Conservation (phyloP, 2,329 filamentous ascomycete genomes). For the Xylaria sp. region DNA sequence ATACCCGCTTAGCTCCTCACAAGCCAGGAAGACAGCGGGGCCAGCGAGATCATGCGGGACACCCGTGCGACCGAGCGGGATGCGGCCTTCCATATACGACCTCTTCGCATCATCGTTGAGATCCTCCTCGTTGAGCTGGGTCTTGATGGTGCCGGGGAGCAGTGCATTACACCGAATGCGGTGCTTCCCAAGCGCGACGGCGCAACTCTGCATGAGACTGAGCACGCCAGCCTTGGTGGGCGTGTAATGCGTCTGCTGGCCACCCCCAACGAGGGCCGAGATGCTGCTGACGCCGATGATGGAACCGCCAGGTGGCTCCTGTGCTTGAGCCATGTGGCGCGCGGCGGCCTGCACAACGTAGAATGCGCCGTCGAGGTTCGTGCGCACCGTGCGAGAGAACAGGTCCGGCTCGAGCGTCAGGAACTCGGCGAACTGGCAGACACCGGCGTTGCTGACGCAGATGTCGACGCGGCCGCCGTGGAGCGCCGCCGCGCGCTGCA, state of each 20-base stretch:
- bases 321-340: slow-evolving; percentile 77
- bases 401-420: slow-evolving; percentile 77
- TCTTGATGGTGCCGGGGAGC: slow-evolving; percentile 83
- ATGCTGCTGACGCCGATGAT: slow-evolving; percentile 84
- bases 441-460: slow-evolving; percentile 88
- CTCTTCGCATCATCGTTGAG: slow-evolving; percentile 78
- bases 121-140: slow-evolving; percentile 86
- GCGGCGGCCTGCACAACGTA: slow-evolving; percentile 87
- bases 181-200: slow-evolving; percentile 80
- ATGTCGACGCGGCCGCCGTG: slow-evolving; percentile 73
- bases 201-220: slow-evolving; percentile 84
- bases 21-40: slow-evolving; percentile 86
- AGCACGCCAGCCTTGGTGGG: slow-evolving; percentile 87
- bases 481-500: slow-evolving; percentile 71
- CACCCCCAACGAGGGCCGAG: slow-evolving; percentile 80
- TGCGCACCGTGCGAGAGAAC: slow-evolving; percentile 76
- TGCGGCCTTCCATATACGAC: slow-evolving; percentile 81
- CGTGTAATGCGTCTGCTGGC: slow-evolving; percentile 84
- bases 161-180: slow-evolving; percentile 85
- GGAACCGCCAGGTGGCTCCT: slow-evolving; percentile 75
- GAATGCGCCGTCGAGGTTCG: slow-evolving; percentile 90
- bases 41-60: slow-evolving; percentile 80
- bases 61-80: slow-evolving; percentile 81
- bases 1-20: slow-evolving; percentile 80
- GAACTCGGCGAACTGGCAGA: slow-evolving; percentile 91